phyloP scores from a whole-genome alignment of 2,329 filamentous ascomycete genomes.

The Fusarium pseudograminearum region DNA sequence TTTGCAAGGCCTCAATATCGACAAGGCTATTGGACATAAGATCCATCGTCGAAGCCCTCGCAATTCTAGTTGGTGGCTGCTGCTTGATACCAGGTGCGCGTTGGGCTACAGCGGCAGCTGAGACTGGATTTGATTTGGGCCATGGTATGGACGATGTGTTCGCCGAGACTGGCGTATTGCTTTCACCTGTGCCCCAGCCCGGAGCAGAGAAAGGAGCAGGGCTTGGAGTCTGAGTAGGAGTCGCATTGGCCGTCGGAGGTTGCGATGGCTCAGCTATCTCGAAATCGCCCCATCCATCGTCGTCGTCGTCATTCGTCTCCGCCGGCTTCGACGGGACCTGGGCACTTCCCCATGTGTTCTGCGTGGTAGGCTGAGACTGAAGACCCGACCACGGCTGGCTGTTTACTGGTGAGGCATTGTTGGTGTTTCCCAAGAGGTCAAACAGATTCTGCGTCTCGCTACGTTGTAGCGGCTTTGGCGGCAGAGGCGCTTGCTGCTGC shows the following conservation, averaged over 20 bases:
- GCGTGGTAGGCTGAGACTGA: constrained; percentile 40
- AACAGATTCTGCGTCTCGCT: constrained; percentile 47
- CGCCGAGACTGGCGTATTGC: constrained; percentile 9
- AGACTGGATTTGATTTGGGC: constrained; percentile 23
- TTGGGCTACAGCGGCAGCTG: constrained; percentile 15
- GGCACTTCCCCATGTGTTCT: constrained; percentile 38
- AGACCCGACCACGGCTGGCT: constrained; percentile 51
- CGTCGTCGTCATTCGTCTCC: constrained; percentile 60
- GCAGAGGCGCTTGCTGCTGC: constrained; percentile 12
- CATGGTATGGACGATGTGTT: constrained; percentile 38
- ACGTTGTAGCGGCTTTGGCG: constrained; percentile 27
- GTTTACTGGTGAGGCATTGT: constrained; percentile 23
- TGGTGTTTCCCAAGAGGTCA: constrained; percentile 40
- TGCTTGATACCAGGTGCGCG: constrained; percentile 13
- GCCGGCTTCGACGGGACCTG: constrained; percentile 32
- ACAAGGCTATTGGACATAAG: constrained; percentile 66
- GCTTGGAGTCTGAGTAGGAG: constrained; percentile 23
- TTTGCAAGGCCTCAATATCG: constrained; percentile 48
- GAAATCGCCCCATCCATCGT: constrained; percentile 77
- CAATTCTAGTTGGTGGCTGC: constrained; percentile 42
- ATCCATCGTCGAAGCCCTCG: constrained; percentile 65
- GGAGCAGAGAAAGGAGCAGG: constrained; percentile 17
- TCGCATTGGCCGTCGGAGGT: constrained; percentile 21
- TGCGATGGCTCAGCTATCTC: constrained; percentile 63
- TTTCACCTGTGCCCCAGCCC: constrained; percentile 30